A percentile compares a stretch with the other conserved stretches of the same genome.
These are phyloP conservation scores for Trichocomaceae sp. DNA, from an alignment of 2,329 filamentous ascomycete species.

Conservation along the genomic window DNA sequence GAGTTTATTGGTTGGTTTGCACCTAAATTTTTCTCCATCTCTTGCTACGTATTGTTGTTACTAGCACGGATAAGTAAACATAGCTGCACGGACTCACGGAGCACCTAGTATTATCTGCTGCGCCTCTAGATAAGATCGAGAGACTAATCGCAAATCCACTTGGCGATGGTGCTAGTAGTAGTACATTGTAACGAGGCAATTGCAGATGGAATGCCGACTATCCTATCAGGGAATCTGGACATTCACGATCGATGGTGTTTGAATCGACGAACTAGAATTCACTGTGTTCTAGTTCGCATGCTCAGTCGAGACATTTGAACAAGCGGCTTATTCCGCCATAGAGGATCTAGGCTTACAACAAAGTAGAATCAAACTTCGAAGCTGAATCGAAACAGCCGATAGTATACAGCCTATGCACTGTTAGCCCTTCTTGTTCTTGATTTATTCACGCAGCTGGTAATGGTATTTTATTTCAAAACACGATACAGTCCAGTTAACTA, in stretches of 20 bases:
- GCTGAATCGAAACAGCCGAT: background rate
- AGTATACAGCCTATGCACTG: background rate
- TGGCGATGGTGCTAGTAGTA: background rate
- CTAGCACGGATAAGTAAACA: background rate
- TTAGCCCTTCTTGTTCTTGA: background rate
- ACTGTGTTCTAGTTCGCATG: no score
- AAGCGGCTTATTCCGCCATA: background rate
- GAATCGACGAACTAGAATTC: conserved; percentile 3
- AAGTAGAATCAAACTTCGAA: background rate
- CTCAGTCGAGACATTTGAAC: background rate
- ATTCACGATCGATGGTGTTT: conserved; percentile 1
- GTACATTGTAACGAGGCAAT: background rate
- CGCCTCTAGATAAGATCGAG: background rate
- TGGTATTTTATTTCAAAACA: background rate
- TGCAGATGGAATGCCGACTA: background rate
- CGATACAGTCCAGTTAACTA: no score
- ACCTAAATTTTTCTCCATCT: background rate
- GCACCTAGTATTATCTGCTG: no score
- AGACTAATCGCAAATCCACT: background rate
- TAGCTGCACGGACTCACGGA: no score
- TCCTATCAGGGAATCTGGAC: background rate
- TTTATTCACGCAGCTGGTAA: background rate
- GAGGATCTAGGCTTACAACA: background rate
- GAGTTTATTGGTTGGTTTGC: background rate
- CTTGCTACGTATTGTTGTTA: conserved; percentile 1